Conservation (phyloP, 148 eudicot genomes). For the Silene uniflora region DNA sequence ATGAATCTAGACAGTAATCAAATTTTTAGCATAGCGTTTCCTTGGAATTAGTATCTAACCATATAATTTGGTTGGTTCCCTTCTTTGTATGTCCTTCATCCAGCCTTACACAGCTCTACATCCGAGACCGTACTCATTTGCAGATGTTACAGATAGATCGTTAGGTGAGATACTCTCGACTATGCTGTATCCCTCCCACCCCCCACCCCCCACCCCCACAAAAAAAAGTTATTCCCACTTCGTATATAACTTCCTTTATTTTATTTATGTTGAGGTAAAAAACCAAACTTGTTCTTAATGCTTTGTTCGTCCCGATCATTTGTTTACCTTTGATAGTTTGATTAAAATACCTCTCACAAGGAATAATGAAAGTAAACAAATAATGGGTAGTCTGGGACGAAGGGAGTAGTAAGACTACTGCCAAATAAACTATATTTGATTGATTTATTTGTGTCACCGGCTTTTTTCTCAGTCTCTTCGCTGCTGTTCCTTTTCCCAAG, state of each 20-base stretch:
- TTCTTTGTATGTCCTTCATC: conserved; percentile 7
- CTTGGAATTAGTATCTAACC: neutral
- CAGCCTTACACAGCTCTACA: conserved; percentile 72
- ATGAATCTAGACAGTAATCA: neutral
- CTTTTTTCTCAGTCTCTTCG: neutral
- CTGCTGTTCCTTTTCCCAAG: no score
- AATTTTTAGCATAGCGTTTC: neutral
- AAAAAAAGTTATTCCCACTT: no score
- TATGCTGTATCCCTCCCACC: neutral
- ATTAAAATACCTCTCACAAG: no score
- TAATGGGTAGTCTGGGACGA: no score
- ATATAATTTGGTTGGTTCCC: conserved; percentile 2
- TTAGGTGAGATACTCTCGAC: conserved; percentile 46
- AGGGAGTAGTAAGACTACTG: neutral
- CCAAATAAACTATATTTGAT: neutral
- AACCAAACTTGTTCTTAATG: no score
- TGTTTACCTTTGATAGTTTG: no score
- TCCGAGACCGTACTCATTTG: conserved; percentile 46
- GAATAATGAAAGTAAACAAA: no score
- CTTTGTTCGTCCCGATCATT: neutral
- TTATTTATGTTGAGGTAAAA: neutral
- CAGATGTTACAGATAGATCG: conserved; percentile 40
- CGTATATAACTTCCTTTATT: neutral
- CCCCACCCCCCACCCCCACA: no score
- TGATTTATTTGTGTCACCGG: neutral